Evolutionary conservation across 2,329 filamentous ascomycete species (phyloP), one percentile per base, ranked within the genome.

Genomic region (Aaosphaeria pasadenensis): DNA sequence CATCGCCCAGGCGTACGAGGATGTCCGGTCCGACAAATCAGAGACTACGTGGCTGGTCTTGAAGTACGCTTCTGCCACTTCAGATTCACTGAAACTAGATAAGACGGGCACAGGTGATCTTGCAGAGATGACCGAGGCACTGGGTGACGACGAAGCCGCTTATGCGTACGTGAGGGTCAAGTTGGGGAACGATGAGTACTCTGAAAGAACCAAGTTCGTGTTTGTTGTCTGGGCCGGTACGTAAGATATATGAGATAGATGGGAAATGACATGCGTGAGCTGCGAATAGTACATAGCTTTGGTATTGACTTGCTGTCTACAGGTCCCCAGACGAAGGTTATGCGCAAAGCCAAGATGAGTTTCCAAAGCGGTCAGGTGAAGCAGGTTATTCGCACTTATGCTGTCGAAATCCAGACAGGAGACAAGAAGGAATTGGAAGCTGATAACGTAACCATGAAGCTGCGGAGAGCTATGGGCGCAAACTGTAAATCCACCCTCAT

Each of bases 171-270:
- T 69, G 39, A 48, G 64, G 29, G 59, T 67, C 61, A 83, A 87
- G 73, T 83, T 88, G 67, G 84, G 84, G 64, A 88, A 87, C 72
- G 85, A 88, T 67, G 81, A 81, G 55, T 85, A 88, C 74, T 82
- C 77, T 70, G 84, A 74, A 63, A 76, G 85, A 35, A 80, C 86
- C 62, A 88, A 88, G 72, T 88, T 88, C 63, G 78, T 75, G 43
- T 75, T 88, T 43, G 71, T 87, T 31, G 77, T 86, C 55, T 88
- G 85, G 85, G 86, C 86, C 66, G 85, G 85, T 64, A 76, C 79
- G 67, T 64, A 30, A 17, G 39, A 43, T 43, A 11, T 36, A 36
- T 36, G 33, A 36, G 33, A 24, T 24, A 24, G 17, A 24, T 24
- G 17, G 17, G 33, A 24, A 24, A 24, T 24, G 17, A 24, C 33